Conservation (phyloP, 1,139 yeast species). For the Magnusiomyces magnusii region DNA sequence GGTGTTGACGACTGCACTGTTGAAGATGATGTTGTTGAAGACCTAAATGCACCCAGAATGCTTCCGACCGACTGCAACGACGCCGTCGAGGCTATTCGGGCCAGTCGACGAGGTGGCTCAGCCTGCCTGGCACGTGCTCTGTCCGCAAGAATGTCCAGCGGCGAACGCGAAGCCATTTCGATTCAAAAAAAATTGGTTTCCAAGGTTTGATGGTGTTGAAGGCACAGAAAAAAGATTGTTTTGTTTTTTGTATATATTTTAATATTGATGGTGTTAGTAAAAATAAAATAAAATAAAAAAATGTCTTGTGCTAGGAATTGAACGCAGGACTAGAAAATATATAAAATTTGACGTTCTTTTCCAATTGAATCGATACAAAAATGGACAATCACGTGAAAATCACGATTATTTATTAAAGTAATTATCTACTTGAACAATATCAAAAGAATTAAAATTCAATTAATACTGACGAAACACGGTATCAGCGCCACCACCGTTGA, state of each 20-base stretch:
- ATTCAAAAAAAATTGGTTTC: neutral
- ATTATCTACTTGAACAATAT: neutral
- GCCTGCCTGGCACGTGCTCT: neutral
- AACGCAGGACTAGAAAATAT: too few relatives aligned
- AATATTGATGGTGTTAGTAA: too few relatives aligned
- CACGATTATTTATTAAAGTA: too few relatives aligned
- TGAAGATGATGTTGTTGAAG: too few relatives aligned
- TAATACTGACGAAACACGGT: neutral
- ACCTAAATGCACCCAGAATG: neutral
- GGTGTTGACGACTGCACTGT: neutral
- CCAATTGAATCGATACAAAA: too few relatives aligned
- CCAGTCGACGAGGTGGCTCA: neutral
- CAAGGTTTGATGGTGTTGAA: too few relatives aligned
- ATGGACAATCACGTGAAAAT: too few relatives aligned
- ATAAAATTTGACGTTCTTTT: too few relatives aligned
- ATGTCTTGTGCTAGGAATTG: too few relatives aligned
- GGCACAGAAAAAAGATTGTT: too few relatives aligned
- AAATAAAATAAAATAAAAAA: too few relatives aligned
- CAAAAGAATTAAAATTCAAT: neutral
- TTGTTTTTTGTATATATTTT: too few relatives aligned
- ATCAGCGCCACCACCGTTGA: constrained; percentile 71
- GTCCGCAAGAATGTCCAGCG: neutral
- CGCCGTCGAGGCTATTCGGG: neutral
- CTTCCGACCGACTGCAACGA: neutral
- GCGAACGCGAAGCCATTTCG: neutral